Conservation (phyloP, 2,329 filamentous ascomycete species). For the Colletotrichum tropicale region DNA sequence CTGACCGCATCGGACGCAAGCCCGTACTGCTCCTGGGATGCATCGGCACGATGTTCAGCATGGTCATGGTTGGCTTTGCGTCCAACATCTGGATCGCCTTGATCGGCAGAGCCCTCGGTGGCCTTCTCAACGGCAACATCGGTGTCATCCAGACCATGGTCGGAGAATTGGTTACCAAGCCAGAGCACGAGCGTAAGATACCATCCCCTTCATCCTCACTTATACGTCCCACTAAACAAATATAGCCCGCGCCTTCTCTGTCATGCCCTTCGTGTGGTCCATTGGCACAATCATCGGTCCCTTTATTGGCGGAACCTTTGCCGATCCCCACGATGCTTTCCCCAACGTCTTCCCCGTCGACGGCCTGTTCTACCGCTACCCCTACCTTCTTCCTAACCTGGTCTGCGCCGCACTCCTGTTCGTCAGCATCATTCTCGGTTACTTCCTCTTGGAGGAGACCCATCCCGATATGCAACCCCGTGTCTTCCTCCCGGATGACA, state of each 20-base stretch:
- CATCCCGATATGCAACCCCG: slow-evolving; percentile 59
- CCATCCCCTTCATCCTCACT: neutral
- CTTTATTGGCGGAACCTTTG: slow-evolving; percentile 85
- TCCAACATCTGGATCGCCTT: slow-evolving; percentile 85
- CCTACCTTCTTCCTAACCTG: slow-evolving; percentile 88
- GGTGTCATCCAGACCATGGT: slow-evolving; percentile 94
- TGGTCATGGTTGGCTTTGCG: slow-evolving; percentile 83
- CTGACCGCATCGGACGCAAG: slow-evolving; percentile 83
- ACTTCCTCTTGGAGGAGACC: slow-evolving; percentile 83
- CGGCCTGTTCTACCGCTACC: slow-evolving; percentile 77
- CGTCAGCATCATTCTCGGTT: slow-evolving; percentile 80
- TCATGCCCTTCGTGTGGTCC: slow-evolving; percentile 95
- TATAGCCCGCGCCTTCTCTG: slow-evolving; percentile 79
- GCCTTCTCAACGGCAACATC: slow-evolving; percentile 89
- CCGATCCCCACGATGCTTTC: slow-evolving; percentile 77
- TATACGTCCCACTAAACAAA: slow-evolving; percentile 21
- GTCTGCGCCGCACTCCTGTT: slow-evolving; percentile 80
- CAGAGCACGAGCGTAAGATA: slow-evolving; percentile 82
- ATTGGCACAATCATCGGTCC: slow-evolving; percentile 90
- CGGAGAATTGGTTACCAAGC: slow-evolving; percentile 81
- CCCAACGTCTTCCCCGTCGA: slow-evolving; percentile 71
- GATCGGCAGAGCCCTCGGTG: slow-evolving; percentile 75
- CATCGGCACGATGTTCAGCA: slow-evolving; percentile 79
- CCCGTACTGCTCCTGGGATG: slow-evolving; percentile 84
- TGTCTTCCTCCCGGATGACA: slow-evolving; percentile 45